Base-by-base conservation (phyloP, 495 filamentous ascomycete species). In the Opeltia flavorubescens region DNA sequence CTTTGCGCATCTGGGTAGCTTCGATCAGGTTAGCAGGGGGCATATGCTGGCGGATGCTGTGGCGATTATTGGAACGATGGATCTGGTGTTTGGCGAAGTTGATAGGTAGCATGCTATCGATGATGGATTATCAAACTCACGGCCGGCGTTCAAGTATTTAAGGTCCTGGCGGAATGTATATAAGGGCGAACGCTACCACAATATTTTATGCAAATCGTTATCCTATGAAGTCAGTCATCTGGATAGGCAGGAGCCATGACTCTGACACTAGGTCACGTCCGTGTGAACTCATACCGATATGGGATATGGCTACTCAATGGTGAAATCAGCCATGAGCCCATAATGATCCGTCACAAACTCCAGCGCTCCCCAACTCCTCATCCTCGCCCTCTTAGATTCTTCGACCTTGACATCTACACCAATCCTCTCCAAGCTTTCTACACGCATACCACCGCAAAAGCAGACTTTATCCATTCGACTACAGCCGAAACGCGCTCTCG, bases 21-120 rank as follows among this genome's bases (percentile, higher is more conserved):
- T 99, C 60, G 91, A 99, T 62, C 89, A 95, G 59, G 71, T 99
- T 28, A 76, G 78, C 36, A 80, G 81, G 61, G 91, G 93, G 11
- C 91, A 99, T 75, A 62, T 99, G 57, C 67, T 99, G 54, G 93
- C 91, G 35, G 91, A 99, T 71, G 91, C 93, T 12, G 91, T 98
- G 49, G 89, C 89, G 15, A 88, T 95, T 53, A 95, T 95, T 57
- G 88, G 70, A 59, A 91, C 86, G 25, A 89, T 93, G 84, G 86
- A 93, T 78, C 66, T 93, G 62, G 85, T 72, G 43, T 82, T 82
- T 66, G 78, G 78, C 59, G 78, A 82, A 63, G 76, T 82, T 48
- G 78, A 82, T 62, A 66, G 78, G 62, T 82, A 76, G 20, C n/a
- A 8, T 13, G 29, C 13, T 6, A 6, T 31, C 13, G 13, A 31